A percentile compares a stretch with the other conserved stretches of the same genome.
These are phyloP conservation scores for Penicillium sp. DNA, from an alignment of 2,329 filamentous ascomycete species.

Conservation along the genomic window DNA sequence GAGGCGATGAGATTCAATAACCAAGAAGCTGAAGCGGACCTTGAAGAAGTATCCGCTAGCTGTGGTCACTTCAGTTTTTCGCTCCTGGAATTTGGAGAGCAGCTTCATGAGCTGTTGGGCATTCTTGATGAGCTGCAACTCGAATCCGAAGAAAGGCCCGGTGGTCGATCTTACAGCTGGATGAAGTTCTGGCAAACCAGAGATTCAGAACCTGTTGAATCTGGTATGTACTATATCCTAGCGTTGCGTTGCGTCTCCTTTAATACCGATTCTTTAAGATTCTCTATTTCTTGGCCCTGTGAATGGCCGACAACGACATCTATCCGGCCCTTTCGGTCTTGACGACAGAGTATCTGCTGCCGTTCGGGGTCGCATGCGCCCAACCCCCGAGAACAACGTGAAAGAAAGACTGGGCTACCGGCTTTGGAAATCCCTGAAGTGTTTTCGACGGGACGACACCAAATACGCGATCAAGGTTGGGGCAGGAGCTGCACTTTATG, in stretches of 20 bases:
- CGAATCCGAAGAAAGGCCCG: conserved; percentile 61
- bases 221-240: conserved; percentile 13
- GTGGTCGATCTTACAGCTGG: conserved; percentile 76
- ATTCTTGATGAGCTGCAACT: conserved; percentile 80
- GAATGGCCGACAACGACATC: not conserved
- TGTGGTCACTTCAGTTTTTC: conserved; percentile 96
- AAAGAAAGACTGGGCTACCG: conserved; percentile 42
- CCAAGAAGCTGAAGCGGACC: conserved; percentile 80
- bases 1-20: conserved; percentile 65
- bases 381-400: conserved; percentile 8
- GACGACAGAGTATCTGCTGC: conserved; percentile 9
- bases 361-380: conserved; percentile 1
- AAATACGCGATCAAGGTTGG: conserved; percentile 91
- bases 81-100: conserved; percentile 83
- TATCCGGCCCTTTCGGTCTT: conserved; percentile 9
- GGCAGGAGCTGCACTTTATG: conserved; percentile 82
- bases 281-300: not conserved
- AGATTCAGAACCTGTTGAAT: conserved; percentile 8
- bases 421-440: conserved; percentile 44
- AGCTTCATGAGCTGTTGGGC: conserved; percentile 78
- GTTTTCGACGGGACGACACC: conserved; percentile 64
- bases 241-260: not conserved
- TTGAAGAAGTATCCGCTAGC: conserved; percentile 95
- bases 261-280: not conserved
- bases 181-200: conserved; percentile 68